Evolutionary conservation across 163 green algal genomes (phyloP).

Genomic region (Scenedesmus sp.): DNA sequence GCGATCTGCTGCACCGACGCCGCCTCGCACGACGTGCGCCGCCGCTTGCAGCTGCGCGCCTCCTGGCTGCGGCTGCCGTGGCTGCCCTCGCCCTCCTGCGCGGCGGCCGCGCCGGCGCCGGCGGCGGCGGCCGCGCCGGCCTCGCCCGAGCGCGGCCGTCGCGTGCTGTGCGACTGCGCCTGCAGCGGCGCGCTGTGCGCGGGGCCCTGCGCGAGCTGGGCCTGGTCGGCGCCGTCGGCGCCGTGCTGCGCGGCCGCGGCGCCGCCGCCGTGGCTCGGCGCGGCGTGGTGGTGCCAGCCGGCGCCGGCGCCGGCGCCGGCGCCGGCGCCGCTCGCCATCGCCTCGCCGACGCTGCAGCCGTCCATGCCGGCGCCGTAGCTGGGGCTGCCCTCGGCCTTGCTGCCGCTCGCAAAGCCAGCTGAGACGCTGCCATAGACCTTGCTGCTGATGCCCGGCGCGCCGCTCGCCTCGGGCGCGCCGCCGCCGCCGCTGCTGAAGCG

Average conservation of each 20-base stretch:
- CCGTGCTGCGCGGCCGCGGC: conserved; percentile 10
- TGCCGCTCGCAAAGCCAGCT: conserved; percentile 31
- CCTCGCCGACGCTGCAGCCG: conserved; percentile 36
- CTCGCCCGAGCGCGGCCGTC: neutral
- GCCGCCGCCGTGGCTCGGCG: neutral
- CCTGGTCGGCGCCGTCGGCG: neutral
- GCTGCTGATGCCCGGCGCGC: conserved; percentile 30
- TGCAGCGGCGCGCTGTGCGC: neutral
- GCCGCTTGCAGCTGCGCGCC: conserved; percentile 27
- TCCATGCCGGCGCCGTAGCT: conserved; percentile 34
- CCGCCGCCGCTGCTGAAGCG: conserved; percentile 6
- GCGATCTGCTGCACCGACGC: conserved; percentile 13
- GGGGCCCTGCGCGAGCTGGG: neutral
- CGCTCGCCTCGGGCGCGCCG: neutral
- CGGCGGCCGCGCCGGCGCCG: neutral
- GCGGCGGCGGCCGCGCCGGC: neutral
- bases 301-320: neutral
- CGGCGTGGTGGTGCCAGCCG: conserved; percentile 3
- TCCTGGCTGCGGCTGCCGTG: conserved; percentile 40
- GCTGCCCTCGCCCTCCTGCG: conserved; percentile 36
- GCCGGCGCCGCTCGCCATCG: conserved; percentile 8
- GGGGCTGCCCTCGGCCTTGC: conserved; percentile 31
- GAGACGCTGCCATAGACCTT: conserved; percentile 31
- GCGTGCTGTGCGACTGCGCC: neutral
- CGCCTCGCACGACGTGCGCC: conserved; percentile 28